Evolutionary conservation across 106 monocot species (phyloP), one percentile per base, ranked within the genome.

Genomic region (Chionographis japonica): DNA sequence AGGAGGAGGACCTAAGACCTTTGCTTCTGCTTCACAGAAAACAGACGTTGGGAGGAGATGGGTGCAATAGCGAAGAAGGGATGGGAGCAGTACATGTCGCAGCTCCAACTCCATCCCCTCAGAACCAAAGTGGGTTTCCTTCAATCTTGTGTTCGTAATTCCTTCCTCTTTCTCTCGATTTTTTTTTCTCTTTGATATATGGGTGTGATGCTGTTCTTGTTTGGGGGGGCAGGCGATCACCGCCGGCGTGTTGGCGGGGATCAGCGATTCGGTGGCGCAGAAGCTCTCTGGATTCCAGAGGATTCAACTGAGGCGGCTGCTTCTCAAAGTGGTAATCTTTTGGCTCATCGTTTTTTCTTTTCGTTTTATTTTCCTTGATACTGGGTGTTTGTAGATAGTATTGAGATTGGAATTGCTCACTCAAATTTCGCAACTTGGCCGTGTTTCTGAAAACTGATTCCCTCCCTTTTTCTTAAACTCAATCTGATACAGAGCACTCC

Each of bases 261-360:
- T 93, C 68, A 93, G 93, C 49, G 93, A 93, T 57, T 81, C 90
- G 18, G 81, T 79, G 63, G 89, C 93, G 20, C 86, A 94, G 84
- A 94, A 94, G 77, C 81, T 93, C 58, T 89, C 89, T 37, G 93
- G 93, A 3, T 36, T 81, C 27, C 77, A 70, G 60, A 86, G 72
- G 79, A 59, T 93, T 40, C 83, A 93, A 43, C 35, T 75, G 56
- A 78, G 77, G 52, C 73, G 89, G 2, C 86, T 93, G 12, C 65
- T 93, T 11, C 84, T 93, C 65, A 93, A 89, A 79, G 72, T 89
- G 65, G 93, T 93, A 72, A 1, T 27, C 27, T 27, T 27, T 27
- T 1, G 27, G 27, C 27, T 27, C 0, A 27, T 27, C 27, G 27
- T 27, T 27, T 71, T 60, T 12, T 4, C 12, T 42, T 2, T 56